Base-by-base conservation (phyloP, 1,284 basidiomycete species). In the Stereum hirsutum region DNA sequence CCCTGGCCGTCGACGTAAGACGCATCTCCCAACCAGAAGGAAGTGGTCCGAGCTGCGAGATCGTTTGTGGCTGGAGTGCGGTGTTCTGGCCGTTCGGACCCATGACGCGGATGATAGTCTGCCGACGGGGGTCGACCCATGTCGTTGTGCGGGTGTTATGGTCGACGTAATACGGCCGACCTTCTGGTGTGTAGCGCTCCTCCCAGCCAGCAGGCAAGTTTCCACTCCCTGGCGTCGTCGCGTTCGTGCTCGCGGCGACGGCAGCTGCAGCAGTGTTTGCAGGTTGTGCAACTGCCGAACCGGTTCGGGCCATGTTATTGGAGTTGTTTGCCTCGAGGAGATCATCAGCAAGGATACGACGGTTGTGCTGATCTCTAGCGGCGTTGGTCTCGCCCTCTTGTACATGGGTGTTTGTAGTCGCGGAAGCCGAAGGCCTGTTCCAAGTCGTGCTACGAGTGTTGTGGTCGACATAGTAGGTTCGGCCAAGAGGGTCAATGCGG, bases 1-100 rank as follows among this genome's bases (percentile, higher is more conserved):
- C 90, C 41, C 92, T 78, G 0, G 89, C 89, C 0, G 91, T 95
- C 1, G 85, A 86, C 0, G 93, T 96, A 46, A 96, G 75, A 47
- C 93, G 79, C 92, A 96, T 96, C 69, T 97, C 93, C 92, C 92
- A 96, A 33, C 92, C 96, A 41, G 89, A 93, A 5, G 96, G 96
- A 34, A 99, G 72, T 5, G 93, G 89, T 0, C 96, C 96, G 4
- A 99, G 81, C 58, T 95, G 92, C 24, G 85, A 80, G 52, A 90
- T 94, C 14, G 86, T 81, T 52, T 84, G 78, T 19, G 82, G 84
- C 57, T 86, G 83, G 20, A 88, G 69, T 2, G 78, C 75, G n/a
- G 81, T 61, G 60, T 81, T 81, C 60, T 79, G 77, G 48, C 74
- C 82, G 61, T 75, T 82, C 52, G 82, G 81, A 21, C 80, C 82